Conservation (phyloP, 495 filamentous ascomycete species). For the Penicillium diatomitis region DNA sequence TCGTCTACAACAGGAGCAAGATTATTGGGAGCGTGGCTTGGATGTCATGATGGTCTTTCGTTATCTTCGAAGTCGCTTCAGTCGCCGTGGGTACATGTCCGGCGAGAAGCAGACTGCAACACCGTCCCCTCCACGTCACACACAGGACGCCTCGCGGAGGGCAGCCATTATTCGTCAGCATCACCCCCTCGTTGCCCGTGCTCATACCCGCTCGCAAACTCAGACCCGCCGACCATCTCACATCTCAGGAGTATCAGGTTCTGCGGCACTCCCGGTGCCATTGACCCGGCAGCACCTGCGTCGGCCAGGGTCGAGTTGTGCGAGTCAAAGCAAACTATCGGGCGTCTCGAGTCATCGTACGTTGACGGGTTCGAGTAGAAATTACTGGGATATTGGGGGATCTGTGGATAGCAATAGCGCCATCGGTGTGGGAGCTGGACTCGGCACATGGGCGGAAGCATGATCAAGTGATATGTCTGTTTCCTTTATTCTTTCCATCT, state of each 20-base stretch:
- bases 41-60: conserved; percentile 83
- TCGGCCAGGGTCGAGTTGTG: conserved; percentile 58
- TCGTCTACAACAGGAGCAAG: conserved; percentile 38
- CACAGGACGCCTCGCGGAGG: conserved; percentile 61
- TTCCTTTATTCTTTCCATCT: no score
- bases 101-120: conserved; percentile 23
- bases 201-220: conserved; percentile 37
- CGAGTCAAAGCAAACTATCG: conserved; percentile 64
- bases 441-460: conserved; percentile 70
- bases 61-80: conserved; percentile 71
- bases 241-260: conserved; percentile 34
- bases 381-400: conserved; percentile 84
- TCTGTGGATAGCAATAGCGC: conserved; percentile 66
- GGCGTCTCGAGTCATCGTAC: conserved; percentile 47
- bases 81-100: conserved; percentile 30
- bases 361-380: conserved; percentile 50
- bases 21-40: conserved; percentile 84
- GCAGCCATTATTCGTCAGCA: conserved; percentile 76
- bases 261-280: conserved; percentile 34
- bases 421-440: conserved; percentile 49
- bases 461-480: conserved; percentile 14
- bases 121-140: conserved; percentile 26
- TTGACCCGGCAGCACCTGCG: conserved; percentile 36
- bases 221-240: conserved; percentile 44
- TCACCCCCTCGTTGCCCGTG: conserved; percentile 67